Base-by-base conservation (phyloP, 768 basidiomycete species). In the Termitomyces sp. region DNA sequence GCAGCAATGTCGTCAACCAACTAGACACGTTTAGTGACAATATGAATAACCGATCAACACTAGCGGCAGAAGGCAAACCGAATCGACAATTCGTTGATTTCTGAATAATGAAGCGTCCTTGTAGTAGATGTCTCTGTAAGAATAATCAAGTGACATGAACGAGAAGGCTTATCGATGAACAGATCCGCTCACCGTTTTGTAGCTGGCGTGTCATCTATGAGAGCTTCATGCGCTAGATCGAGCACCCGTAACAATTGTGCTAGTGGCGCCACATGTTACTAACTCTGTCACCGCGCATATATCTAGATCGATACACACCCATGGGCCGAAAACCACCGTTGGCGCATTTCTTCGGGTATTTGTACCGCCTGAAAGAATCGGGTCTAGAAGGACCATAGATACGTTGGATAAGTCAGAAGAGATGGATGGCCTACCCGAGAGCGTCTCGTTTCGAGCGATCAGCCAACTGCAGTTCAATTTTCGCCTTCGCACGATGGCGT, bases 1-100 rank as follows among this genome's bases (percentile, higher is more conserved):
- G 93, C 92, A 1, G 94, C 91, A 13, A 98, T 71, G 62, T 96
- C 91, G 62, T 97, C 94, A 25, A 96, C 83, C 7, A 97, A 75
- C 94, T 96, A 5, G 56, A 5, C 23, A 12, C 12, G 13, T 7
- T 36, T 42, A 23, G 38, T 41, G 39, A n/a, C 36, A 50, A 47
- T 33, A 18, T 23, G 18, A 20, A 7, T 46, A 50, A 33, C 43
- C 36, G 40, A 23, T 31, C 56, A 49, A 50, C 3, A 33, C 12
- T 20, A 18, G 31, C 9, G 13, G 36, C 31, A 7, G 33, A 18
- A 39, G 39, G 18, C 74, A 47, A 59, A 91, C 94, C 56, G 76
- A 76, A 68, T 98, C 91, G 1, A 96, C 93, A 0, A 79, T 77
- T n/a, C 72, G 69, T 66, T 98, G 95, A 7, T 74, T 81, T 56